Evolutionary conservation across 1,284 basidiomycete genomes (phyloP), one percentile per base, ranked within the genome.

Genomic region (Pascua guehoae): DNA sequence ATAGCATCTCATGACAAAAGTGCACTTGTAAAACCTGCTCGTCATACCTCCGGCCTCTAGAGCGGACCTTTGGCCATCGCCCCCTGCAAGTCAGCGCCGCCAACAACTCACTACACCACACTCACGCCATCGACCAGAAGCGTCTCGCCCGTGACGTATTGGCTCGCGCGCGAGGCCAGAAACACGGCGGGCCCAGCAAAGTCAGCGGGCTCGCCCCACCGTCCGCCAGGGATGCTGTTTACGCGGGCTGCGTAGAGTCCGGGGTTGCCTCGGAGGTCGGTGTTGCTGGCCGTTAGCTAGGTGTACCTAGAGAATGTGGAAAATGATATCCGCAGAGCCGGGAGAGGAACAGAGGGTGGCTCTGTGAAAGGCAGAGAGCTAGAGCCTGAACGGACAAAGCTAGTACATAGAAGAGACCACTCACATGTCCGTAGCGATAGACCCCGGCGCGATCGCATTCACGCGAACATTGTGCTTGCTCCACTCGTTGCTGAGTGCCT

Each of bases 101-200:
- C 24, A 32, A 4, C n/a, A 4, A 32, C 24, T 3, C 24, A 32
- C 4, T 32, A 32, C 24, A 32, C 24, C 24, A 32, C 24, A 32
- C 24, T 32, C 24, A 32, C 63, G 38, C 65, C 65, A 42, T 66
- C 65, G 16, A 66, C 65, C 8, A 60, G 50, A 12, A 66, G 37
- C 0, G 56, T 79, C 74, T 94, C 91, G n/a, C 91, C 91, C 62
- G 86, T 90, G 17, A 94, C 84, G 69, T 92, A 95, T 72, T 88
- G 83, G 68, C 88, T 89, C 5, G 90, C 91, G 43, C 76, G 76
- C 66, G 88, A 89, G 5, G 89, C 88, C 37, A 94, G 84, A 76
- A 92, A 95, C 15, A 94, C 84, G 47, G 88, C 77, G 0, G 89
- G 87, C 4, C 91, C 91, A 15, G 87, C 88, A 75, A 94, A 91